phyloP scores from a whole-genome alignment of 2,329 filamentous ascomycete genomes.

The Domatiomyces catenatus region DNA sequence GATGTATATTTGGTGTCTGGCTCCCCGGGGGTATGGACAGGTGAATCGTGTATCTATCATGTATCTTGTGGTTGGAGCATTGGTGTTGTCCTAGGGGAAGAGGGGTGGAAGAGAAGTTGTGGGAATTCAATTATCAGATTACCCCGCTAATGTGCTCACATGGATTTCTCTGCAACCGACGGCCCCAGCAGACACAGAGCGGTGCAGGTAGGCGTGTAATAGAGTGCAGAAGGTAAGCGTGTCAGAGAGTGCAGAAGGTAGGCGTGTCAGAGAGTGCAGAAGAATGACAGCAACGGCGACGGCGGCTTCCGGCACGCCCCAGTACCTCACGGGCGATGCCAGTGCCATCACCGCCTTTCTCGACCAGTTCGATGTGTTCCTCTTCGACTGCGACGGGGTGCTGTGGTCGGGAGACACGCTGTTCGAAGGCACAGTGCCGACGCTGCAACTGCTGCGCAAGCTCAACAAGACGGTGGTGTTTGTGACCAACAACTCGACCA shows the following conservation, averaged over 20 bases:
- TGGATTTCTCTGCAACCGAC: no score
- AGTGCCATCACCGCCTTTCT: constrained; percentile 68
- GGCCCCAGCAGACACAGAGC: no score
- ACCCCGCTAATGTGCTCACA: no score
- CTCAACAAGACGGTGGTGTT: constrained; percentile 87
- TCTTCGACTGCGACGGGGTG: constrained; percentile 96
- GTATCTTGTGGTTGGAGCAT: no score
- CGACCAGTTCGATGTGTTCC: constrained; percentile 84
- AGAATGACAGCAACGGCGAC: background rate
- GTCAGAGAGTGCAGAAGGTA: background rate
- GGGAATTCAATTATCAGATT: no score
- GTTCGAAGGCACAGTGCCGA: constrained; percentile 73
- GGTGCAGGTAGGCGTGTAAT: no score
- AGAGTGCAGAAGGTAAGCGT: background rate
- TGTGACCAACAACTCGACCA: constrained; percentile 98
- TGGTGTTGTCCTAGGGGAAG: no score
- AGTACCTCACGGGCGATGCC: constrained; percentile 64
- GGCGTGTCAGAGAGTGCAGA: background rate
- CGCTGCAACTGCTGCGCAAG: constrained; percentile 63
- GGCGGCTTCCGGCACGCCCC: constrained; percentile 21
- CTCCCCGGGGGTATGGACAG: no score
- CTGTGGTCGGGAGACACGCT: constrained; percentile 91
- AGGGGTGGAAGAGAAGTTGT: no score
- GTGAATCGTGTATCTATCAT: no score
- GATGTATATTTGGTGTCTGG: no score